These are phyloP conservation scores for Exophiala alcalophila DNA, from an alignment of 2,329 filamentous ascomycete species.

Conservation along the genomic window DNA sequence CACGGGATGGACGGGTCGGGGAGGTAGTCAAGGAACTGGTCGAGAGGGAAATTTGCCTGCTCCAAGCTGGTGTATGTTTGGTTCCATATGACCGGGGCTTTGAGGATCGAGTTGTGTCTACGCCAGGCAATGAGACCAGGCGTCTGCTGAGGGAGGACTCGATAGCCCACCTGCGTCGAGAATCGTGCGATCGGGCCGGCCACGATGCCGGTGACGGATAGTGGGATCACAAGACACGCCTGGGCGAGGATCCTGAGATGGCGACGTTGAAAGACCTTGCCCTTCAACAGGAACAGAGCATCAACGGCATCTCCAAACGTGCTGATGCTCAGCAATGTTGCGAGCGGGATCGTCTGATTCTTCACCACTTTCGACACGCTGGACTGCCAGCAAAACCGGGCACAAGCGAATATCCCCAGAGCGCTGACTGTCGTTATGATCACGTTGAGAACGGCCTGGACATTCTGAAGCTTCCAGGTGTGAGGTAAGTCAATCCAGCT, in stretches of 20 bases:
- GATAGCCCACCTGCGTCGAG: slow-evolving; percentile 5
- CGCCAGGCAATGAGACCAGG: slow-evolving; percentile 8
- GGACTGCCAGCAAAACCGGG: slow-evolving; percentile 13
- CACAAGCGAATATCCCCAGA: slow-evolving; percentile 9
- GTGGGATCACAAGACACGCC: slow-evolving; percentile 5
- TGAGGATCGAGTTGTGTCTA: neutral
- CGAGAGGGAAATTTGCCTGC: slow-evolving; percentile 9
- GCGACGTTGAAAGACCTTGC: slow-evolving; percentile 9
- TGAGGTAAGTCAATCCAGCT: slow-evolving; percentile 6
- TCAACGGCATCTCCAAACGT: slow-evolving; percentile 17
- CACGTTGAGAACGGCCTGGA: slow-evolving; percentile 19
- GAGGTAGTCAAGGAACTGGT: slow-evolving; percentile 15
- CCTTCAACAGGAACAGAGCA: slow-evolving; percentile 7
- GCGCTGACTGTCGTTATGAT: slow-evolving; percentile 12
- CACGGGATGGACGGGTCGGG: slow-evolving; percentile 12
- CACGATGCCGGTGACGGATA: slow-evolving; percentile 8
- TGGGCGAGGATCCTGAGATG: slow-evolving; percentile 14
- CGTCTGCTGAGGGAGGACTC: neutral
- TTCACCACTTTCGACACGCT: slow-evolving; percentile 3
- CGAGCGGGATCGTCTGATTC: slow-evolving; percentile 5
- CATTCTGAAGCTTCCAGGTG: slow-evolving; percentile 16
- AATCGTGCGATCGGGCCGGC: slow-evolving; percentile 16
- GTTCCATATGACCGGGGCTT: slow-evolving; percentile 6
- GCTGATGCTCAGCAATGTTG: slow-evolving; percentile 12
- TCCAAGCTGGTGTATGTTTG: slow-evolving; percentile 4